phyloP scores from a whole-genome alignment of 805 yeast species.

The Myxozyma melibiosi region DNA sequence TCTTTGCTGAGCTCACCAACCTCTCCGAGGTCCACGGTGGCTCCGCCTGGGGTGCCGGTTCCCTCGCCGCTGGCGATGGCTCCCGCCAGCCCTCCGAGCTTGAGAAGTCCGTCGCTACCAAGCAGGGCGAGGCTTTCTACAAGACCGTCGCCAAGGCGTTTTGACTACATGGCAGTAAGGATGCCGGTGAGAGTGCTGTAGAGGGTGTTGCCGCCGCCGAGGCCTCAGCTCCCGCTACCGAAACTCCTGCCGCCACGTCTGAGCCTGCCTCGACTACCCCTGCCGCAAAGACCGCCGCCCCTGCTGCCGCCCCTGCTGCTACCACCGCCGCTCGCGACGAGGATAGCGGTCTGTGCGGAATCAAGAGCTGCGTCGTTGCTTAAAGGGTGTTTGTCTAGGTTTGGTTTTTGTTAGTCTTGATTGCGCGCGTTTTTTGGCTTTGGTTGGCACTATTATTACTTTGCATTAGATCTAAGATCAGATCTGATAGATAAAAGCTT shows the following conservation, averaged over 20 bases:
- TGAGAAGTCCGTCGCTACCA: conserved; percentile 63
- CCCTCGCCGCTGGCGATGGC: conserved; percentile 76
- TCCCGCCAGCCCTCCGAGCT: conserved; percentile 64
- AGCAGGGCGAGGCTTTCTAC: conserved; percentile 69
- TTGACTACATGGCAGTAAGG: conserved; percentile 24
- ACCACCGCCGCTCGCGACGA: conserved; percentile 12
- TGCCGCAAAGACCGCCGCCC: not conserved
- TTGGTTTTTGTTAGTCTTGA: not conserved
- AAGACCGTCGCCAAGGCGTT: conserved; percentile 44
- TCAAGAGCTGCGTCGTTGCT: conserved; percentile 16
- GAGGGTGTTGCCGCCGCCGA: conserved; percentile 5
- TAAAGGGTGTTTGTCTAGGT: not conserved
- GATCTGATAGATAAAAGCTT: too few species aligned
- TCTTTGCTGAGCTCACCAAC: conserved; percentile 55
- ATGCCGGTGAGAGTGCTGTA: conserved; percentile 7
- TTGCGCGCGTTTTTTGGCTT: not conserved
- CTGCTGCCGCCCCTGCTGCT: conserved; percentile 3
- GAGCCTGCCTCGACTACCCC: conserved; percentile 1
- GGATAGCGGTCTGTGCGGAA: conserved; percentile 23
- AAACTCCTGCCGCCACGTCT: not conserved
- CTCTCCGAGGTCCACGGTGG: conserved; percentile 74
- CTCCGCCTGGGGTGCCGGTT: conserved; percentile 86
- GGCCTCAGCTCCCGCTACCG: not conserved
- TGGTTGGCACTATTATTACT: too few species aligned
- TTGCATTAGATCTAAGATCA: too few species aligned